phyloP scores from a whole-genome alignment of 306 rosid genomes.

The Malus fusca region DNA sequence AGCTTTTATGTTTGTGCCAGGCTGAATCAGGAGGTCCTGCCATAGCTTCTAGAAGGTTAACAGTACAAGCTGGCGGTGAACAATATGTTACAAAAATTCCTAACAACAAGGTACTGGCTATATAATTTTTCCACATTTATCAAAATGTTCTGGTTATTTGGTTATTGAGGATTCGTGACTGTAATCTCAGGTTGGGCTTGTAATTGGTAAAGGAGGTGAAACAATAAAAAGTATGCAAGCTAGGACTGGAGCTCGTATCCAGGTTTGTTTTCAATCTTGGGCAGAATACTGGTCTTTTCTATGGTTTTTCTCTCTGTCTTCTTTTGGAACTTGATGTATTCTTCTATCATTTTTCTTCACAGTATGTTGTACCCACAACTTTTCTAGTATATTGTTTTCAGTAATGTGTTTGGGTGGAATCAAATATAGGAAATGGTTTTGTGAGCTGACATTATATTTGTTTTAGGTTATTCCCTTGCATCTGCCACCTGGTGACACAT shows the following conservation, averaged over 20 bases:
- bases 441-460: not conserved
- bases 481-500: conserved; percentile 94
- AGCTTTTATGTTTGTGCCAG: conserved; percentile 25
- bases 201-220: conserved; percentile 97
- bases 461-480: conserved; percentile 91
- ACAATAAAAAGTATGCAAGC: conserved; percentile 92
- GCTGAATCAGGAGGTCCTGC: conserved; percentile 97
- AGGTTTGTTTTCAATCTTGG: conserved; percentile 35
- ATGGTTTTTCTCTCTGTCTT: not conserved
- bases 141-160: not conserved
- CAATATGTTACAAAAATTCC: conserved; percentile 72
- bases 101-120: conserved; percentile 68
- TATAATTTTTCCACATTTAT: not conserved
- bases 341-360: not conserved
- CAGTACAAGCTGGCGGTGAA: conserved; percentile 75
- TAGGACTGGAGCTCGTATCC: conserved; percentile 82
- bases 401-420: not conserved
- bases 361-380: not conserved
- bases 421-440: not conserved
- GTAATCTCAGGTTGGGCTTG: conserved; percentile 75
- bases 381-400: not conserved
- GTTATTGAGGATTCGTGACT: not conserved
- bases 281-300: not conserved
- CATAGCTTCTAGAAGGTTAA: conserved; percentile 44
- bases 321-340: not conserved